Percentiles rank a stretch among this genome's conserved stretches.
Evolutionary conservation across 148 eudicot species (phyloP).

Genomic region (Persicaria maculosa): DNA sequence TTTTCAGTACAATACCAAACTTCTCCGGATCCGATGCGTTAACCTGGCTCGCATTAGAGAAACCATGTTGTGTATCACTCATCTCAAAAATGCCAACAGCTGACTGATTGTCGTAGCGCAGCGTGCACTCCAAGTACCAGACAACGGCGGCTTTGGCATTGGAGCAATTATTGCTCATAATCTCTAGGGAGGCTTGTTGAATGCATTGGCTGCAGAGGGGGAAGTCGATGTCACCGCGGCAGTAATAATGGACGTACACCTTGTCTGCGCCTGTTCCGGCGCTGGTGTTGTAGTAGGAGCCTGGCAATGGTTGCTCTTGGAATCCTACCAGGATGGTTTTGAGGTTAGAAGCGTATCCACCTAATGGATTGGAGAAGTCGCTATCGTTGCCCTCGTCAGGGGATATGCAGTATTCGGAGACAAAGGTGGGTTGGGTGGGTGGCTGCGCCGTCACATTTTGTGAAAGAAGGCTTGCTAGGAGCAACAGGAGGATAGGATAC

Average conservation of each 20-base stretch:
- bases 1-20: too few relatives aligned
- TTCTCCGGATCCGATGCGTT: too few relatives aligned
- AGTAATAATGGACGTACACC: slow-evolving; percentile 21
- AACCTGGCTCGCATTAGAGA: too few relatives aligned
- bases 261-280: slow-evolving; percentile 11
- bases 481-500: neutral
- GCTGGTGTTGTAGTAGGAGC: slow-evolving; percentile 11
- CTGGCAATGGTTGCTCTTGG: neutral
- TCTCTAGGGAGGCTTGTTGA: neutral
- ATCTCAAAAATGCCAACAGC: too few relatives aligned
- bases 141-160: too few relatives aligned
- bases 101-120: neutral
- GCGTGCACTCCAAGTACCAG: slow-evolving; percentile 1
- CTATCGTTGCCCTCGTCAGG: neutral
- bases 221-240: slow-evolving; percentile 18
- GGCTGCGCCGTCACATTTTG: neutral
- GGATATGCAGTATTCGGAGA: neutral
- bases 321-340: neutral
- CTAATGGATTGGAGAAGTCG: neutral
- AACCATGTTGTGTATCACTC: too few relatives aligned
- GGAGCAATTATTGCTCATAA: neutral
- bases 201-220: slow-evolving; percentile 14
- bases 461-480: neutral
- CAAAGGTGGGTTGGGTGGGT: neutral
- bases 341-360: neutral